Conservation (phyloP, 805 yeast species). For the Kazachstania psychrophila region DNA sequence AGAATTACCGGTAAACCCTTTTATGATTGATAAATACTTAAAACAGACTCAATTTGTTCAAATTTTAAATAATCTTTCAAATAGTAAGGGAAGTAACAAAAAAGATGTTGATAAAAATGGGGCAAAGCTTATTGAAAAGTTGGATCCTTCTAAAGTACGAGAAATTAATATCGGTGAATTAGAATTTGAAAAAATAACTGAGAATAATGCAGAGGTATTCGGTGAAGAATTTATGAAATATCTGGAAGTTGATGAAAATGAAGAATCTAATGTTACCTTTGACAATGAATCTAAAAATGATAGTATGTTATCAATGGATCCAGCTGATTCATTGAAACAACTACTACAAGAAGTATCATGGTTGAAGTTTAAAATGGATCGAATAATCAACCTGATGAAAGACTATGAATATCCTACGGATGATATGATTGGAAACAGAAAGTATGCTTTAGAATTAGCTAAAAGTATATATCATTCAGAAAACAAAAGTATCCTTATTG, state of each 20-base stretch:
- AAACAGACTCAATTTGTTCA: slow-evolving; percentile 50
- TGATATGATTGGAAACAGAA: slow-evolving; percentile 9
- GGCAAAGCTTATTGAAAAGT: neutral
- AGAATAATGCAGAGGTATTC: slow-evolving; percentile 26
- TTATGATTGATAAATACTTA: slow-evolving; percentile 54
- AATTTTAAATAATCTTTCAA: slow-evolving; percentile 8
- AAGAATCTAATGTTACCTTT: neutral
- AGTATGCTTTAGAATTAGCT: slow-evolving; percentile 11
- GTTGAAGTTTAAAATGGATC: slow-evolving; percentile 16
- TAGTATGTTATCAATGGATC: neutral
- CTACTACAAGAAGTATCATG: slow-evolving; percentile 21
- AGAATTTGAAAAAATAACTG: slow-evolving; percentile 26
- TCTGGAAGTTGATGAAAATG: slow-evolving; percentile 13
- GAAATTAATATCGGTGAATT: slow-evolving; percentile 27
- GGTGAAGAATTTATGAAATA: slow-evolving; percentile 23
- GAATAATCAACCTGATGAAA: slow-evolving; percentile 17
- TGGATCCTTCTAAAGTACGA: neutral
- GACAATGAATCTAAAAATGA: neutral
- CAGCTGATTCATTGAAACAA: slow-evolving; percentile 7
- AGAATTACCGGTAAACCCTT: slow-evolving; percentile 63
- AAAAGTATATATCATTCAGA: neutral
- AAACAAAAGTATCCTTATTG: neutral
- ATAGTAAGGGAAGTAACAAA: too few species aligned
- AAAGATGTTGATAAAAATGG: neutral
- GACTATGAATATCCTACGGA: slow-evolving; percentile 23